Evolutionary conservation across 2,329 filamentous ascomycete species (phyloP), one percentile per base, ranked within the genome.

Genomic region (Fusarium anthophilum): DNA sequence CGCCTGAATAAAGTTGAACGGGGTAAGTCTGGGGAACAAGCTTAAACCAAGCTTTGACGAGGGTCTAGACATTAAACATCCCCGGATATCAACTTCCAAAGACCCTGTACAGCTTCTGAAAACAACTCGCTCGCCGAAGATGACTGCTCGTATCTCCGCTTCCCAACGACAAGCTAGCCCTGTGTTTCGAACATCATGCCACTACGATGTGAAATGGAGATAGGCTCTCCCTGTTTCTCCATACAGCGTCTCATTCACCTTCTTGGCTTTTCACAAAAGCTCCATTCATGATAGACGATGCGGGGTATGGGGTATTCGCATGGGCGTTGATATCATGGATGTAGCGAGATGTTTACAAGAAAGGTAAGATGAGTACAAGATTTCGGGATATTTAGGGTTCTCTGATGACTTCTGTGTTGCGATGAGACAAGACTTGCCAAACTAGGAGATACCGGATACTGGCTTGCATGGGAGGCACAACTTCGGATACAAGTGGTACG

Each of bases 351-450:
- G 24, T 39, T 12, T 66, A 61, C 48, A 32, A 51, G 45, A 56
- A 70, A 60, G 60, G 69, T 47, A 56, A 70, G 35, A 30, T 44
- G 30, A 60, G 37, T 30, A 10, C 24, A 45, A 17, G 26, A 24
- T 10, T 35, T 72, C 72, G 74, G 74, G 24, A 76, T 55, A 62
- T 65, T 69, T 74, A 74, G 74, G 74, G 54, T 59, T 51, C 48
- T 59, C 44, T 20, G 24, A 39, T 47, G 41, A 39, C 56, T 28
- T 39, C 38, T 43, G 45, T 53, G 44, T 48, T 63, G 20, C 45
- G 39, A 28, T 26, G 38, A 41, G 43, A 35, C 35, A 6, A 26
- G 11, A 26, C 20, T 58, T 68, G 30, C 59, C n/a, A 41, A 7
- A 48, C n/a, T 54, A 48, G 37, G 41, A 38, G 30, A 63, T 58